Conservation (phyloP, 2,329 filamentous ascomycete species). For the Curvularia eragrostidis region DNA sequence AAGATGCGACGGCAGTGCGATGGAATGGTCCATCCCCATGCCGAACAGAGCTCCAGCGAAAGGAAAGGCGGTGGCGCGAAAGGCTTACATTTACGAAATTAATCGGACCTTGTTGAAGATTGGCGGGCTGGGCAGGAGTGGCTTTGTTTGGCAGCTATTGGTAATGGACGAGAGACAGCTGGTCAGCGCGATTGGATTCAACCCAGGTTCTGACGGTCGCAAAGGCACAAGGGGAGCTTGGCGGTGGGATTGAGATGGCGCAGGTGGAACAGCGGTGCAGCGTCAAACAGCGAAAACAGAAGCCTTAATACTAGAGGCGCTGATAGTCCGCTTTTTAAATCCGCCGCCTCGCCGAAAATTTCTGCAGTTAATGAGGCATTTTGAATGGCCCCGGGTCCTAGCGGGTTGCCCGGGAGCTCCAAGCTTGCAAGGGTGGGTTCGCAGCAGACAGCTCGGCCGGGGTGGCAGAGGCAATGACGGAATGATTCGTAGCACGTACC, state of each 20-base stretch:
- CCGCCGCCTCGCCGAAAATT: conserved; percentile 41
- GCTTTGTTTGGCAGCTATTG: too few species aligned
- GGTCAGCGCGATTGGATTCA: conserved; percentile 40
- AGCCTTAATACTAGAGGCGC: conserved; percentile 24
- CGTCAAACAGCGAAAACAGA: conserved; percentile 33
- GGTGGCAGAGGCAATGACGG: conserved; percentile 22
- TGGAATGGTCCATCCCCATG: conserved; percentile 8
- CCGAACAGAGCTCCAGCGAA: conserved; percentile 25
- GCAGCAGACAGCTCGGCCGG: conserved; percentile 30
- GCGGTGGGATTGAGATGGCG: conserved; percentile 23
- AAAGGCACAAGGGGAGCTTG: conserved; percentile 33
- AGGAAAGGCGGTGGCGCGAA: conserved; percentile 6
- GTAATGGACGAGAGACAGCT: conserved; percentile 29
- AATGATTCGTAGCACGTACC: conserved; percentile 35
- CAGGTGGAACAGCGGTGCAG: conserved; percentile 37
- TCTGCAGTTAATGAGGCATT: conserved; percentile 47
- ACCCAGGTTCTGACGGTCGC: conserved; percentile 32
- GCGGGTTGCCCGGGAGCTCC: conserved; percentile 36
- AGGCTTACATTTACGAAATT: conserved; percentile 45
- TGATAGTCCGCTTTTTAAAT: conserved; percentile 41
- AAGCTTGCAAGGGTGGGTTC: conserved; percentile 27
- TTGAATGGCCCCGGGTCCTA: conserved; percentile 43
- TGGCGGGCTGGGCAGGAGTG: conserved; percentile 24
- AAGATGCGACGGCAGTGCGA: conserved; percentile 18
- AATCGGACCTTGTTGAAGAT: conserved; percentile 27